Percentiles rank a stretch among this genome's conserved stretches.
These are phyloP conservation scores for Megacollybia marginata DNA, from an alignment of 768 basidiomycete genomes.

Conservation along the genomic window DNA sequence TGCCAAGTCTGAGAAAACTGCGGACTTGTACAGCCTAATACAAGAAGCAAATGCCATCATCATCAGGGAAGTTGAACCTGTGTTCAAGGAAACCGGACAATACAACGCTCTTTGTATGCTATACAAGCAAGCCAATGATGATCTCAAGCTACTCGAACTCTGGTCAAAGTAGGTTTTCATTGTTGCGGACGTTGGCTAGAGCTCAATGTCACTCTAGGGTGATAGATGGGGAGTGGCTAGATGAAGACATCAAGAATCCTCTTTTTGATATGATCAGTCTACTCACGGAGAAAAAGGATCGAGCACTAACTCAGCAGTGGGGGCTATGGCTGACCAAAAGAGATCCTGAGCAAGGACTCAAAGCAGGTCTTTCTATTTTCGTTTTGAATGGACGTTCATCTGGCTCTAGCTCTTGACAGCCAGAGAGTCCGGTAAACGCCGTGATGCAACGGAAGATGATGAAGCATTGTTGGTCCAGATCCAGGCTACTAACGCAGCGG, in stretches of 20 bases:
- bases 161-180: slow-evolving; percentile 56
- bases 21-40: slow-evolving; percentile 55
- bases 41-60: slow-evolving; percentile 46
- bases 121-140: slow-evolving; percentile 48
- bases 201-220: slow-evolving; percentile 32
- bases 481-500: slow-evolving; percentile 44
- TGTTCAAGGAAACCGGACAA: slow-evolving; percentile 41
- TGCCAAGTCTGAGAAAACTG: slow-evolving; percentile 49
- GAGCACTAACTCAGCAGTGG: slow-evolving; percentile 61
- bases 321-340: slow-evolving; percentile 72
- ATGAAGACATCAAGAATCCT: slow-evolving; percentile 59
- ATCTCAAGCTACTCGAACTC: slow-evolving; percentile 54
- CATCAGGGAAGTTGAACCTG: slow-evolving; percentile 55
- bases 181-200: neutral
- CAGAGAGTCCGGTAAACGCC: slow-evolving; percentile 45
- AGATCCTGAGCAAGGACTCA: slow-evolving; percentile 63
- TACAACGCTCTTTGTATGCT: slow-evolving; percentile 57
- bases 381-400: too few relatives aligned
- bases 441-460: slow-evolving; percentile 58
- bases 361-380: slow-evolving; percentile 31
- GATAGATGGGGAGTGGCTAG: slow-evolving; percentile 57
- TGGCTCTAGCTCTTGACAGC: slow-evolving; percentile 50
- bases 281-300: slow-evolving; percentile 52
- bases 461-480: slow-evolving; percentile 48
- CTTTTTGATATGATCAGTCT: slow-evolving; percentile 50